A percentile compares a stretch with the other conserved stretches of the same genome.
These are phyloP conservation scores for Panaeolus cyanescens DNA, from an alignment of 768 basidiomycete species.

Conservation along the genomic window DNA sequence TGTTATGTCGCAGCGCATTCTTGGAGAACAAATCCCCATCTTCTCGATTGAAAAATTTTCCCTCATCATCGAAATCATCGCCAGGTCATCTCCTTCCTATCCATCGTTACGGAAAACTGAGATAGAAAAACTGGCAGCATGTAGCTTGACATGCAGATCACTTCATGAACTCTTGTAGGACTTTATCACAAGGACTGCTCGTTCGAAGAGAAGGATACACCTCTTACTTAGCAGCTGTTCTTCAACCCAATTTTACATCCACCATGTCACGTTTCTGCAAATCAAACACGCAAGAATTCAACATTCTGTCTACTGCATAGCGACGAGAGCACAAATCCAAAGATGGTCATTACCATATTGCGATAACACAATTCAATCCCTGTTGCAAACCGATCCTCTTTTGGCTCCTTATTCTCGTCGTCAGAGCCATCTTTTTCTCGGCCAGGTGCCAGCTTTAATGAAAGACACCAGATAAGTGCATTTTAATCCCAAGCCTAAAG, in stretches of 20 bases:
- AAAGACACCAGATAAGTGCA: not conserved
- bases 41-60: not conserved
- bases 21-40: not conserved
- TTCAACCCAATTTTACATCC: too few relatives aligned
- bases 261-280: too few relatives aligned
- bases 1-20: too few relatives aligned
- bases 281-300: too few relatives aligned
- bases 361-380: not conserved
- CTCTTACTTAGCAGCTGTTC: too few relatives aligned
- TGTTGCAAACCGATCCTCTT: not conserved
- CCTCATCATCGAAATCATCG: not conserved
- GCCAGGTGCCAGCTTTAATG: not conserved
- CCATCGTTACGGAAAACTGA: not conserved
- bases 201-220: too few relatives aligned
- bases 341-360: not conserved
- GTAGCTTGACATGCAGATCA: not conserved
- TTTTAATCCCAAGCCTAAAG: not conserved
- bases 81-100: not conserved
- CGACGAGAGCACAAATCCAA: not conserved
- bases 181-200: too few relatives aligned
- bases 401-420: not conserved
- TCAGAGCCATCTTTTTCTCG: not conserved
- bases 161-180: not conserved
- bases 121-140: not conserved
- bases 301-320: not conserved